Percentiles rank a stretch among this genome's conserved stretches.
phyloP scores from a whole-genome alignment of 192 early-diverging fungal genomes.

The Umbelopsis sp. region DNA sequence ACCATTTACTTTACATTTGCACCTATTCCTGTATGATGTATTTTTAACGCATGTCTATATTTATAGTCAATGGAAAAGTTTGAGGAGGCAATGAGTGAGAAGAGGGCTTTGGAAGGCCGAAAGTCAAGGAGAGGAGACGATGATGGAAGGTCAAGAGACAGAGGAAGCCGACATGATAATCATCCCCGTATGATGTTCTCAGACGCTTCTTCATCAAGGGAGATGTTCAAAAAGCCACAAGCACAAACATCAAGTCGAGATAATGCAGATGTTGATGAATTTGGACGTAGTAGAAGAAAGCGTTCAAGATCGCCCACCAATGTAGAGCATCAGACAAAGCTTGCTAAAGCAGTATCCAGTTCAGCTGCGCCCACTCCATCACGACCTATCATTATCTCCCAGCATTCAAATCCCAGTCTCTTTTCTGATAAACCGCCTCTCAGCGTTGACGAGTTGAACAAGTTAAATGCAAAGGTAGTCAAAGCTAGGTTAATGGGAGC shows the following conservation, averaged over 20 bases:
- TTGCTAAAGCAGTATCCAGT: not conserved
- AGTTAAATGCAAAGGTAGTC: slow-evolving; percentile 76
- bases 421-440: slow-evolving; percentile 36
- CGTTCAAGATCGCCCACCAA: not conserved
- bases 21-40: not conserved
- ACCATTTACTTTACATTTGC: not conserved
- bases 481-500: slow-evolving; percentile 76
- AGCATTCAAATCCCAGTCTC: slow-evolving; percentile 18
- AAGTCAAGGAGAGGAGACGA: slow-evolving; percentile 20
- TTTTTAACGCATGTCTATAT: not conserved
- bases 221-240: slow-evolving; percentile 6
- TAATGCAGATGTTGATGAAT: slow-evolving; percentile 28
- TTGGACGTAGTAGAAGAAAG: slow-evolving; percentile 30
- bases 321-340: not conserved
- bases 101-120: slow-evolving; percentile 58
- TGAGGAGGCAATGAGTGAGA: slow-evolving; percentile 65
- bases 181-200: slow-evolving; percentile 38
- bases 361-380: not conserved
- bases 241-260: not conserved
- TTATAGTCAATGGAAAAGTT: slow-evolving; percentile 63
- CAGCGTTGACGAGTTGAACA: slow-evolving; percentile 77
- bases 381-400: slow-evolving; percentile 24
- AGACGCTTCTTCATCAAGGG: not conserved
- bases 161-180: not conserved
- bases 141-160: slow-evolving; percentile 3